Evolutionary conservation across 179 eudicot genomes (phyloP).

Genomic region (Nepenthes alata): DNA sequence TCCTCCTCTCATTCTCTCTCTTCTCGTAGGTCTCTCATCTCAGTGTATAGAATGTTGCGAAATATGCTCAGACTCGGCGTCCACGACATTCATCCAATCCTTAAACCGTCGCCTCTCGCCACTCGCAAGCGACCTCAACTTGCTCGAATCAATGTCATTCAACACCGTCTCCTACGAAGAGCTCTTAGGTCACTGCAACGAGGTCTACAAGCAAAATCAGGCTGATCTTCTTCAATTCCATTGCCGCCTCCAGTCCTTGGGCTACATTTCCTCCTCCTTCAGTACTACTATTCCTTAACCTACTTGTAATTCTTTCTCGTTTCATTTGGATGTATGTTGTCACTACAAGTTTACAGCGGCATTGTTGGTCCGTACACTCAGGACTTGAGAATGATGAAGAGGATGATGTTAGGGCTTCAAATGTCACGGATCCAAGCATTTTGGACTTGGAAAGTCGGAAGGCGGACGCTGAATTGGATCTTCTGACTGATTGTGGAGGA

Average conservation of each 20-base stretch:
- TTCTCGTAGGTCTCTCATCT: neutral
- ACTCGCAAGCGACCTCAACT: constrained; percentile 44
- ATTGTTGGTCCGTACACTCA: constrained; percentile 1
- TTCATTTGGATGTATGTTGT: neutral
- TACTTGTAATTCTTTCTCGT: neutral
- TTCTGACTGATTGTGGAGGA: constrained; percentile 4
- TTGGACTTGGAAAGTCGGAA: constrained; percentile 4
- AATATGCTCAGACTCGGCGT: constrained; percentile 62
- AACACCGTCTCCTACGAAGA: constrained; percentile 86
- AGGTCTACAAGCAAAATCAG: constrained; percentile 59
- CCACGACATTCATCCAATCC: constrained; percentile 65
- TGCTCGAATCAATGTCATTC: constrained; percentile 70
- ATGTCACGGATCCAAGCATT: neutral
- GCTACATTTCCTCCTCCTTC: constrained; percentile 36
- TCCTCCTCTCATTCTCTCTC: neutral
- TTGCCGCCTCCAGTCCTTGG: constrained; percentile 28
- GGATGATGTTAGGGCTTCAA: constrained; percentile 23
- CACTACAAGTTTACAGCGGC: neutral
- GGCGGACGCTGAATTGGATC: constrained; percentile 6
- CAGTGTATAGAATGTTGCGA: neutral
- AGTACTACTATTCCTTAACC: neutral
- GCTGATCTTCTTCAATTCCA: constrained; percentile 35
- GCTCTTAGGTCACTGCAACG: constrained; percentile 72
- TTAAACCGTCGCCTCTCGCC: constrained; percentile 44
- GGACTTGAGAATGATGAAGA: constrained; percentile 24